Percentiles rank a stretch among this genome's conserved stretches.
Evolutionary conservation across 768 basidiomycete genomes (phyloP).

Genomic region (Lactarius trivialis): DNA sequence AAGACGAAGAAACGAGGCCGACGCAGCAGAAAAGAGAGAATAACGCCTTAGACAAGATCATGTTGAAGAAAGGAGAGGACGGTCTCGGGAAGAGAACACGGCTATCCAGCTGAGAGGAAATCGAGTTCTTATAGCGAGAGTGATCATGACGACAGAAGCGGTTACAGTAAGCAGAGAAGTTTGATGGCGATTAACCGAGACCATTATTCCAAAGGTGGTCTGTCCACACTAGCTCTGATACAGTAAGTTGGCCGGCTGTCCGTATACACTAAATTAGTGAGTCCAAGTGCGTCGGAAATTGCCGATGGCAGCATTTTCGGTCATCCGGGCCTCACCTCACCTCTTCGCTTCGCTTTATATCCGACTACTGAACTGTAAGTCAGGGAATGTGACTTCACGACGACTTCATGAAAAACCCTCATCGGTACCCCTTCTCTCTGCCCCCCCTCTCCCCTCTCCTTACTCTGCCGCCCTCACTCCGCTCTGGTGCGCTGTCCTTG

Average conservation of each 20-base stretch:
- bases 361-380: background rate
- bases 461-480: too few relatives aligned
- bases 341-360: slow-evolving; percentile 16
- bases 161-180: too few relatives aligned
- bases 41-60: background rate
- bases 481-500: too few relatives aligned
- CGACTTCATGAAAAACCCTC: too few relatives aligned
- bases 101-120: background rate
- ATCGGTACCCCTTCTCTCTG: too few relatives aligned
- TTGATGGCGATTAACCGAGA: too few relatives aligned
- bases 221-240: too few relatives aligned
- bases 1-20: background rate
- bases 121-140: background rate
- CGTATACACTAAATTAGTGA: too few relatives aligned
- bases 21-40: background rate
- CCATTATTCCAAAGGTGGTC: too few relatives aligned
- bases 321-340: background rate
- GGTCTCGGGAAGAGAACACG: background rate
- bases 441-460: too few relatives aligned
- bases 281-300: background rate
- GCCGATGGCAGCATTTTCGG: background rate
- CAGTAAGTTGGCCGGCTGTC: too few relatives aligned
- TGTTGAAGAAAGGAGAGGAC: slow-evolving; percentile 5
- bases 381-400: too few relatives aligned
- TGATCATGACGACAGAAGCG: background rate